Conservation (phyloP, 768 basidiomycete genomes). For the Panaeolus cyanescens region DNA sequence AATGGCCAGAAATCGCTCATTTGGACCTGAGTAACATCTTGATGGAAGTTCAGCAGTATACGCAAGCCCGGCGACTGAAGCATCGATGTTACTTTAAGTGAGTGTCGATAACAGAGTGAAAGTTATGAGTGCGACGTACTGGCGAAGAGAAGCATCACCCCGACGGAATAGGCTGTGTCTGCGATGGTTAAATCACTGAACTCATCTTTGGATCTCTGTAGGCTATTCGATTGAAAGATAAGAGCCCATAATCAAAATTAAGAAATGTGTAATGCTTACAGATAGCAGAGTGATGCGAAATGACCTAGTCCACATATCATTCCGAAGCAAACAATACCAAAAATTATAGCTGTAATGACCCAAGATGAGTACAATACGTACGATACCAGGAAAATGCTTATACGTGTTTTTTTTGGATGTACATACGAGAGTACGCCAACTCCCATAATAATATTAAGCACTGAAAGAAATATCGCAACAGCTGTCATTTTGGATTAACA, state of each 20-base stretch:
- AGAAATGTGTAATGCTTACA: slow-evolving; percentile 17
- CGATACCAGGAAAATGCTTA: background rate
- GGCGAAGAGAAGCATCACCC: slow-evolving; percentile 27
- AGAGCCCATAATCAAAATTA: background rate
- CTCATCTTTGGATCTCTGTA: slow-evolving; percentile 29
- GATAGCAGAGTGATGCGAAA: slow-evolving; percentile 28
- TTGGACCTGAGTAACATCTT: slow-evolving; percentile 25
- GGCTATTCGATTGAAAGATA: slow-evolving; percentile 9
- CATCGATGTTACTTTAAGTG: background rate
- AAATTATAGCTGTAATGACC: slow-evolving; percentile 22
- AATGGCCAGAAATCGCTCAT: slow-evolving; percentile 21
- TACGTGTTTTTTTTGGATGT: slow-evolving; percentile 31
- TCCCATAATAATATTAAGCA: slow-evolving; percentile 26
- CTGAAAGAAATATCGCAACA: slow-evolving; percentile 26
- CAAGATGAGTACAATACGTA: background rate
- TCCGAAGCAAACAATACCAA: slow-evolving; percentile 25
- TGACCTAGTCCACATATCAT: slow-evolving; percentile 28
- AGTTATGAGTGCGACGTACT: slow-evolving; percentile 15
- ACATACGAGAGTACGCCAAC: slow-evolving; percentile 29
- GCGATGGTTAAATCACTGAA: slow-evolving; percentile 24
- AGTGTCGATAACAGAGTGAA: background rate
- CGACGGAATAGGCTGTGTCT: slow-evolving; percentile 23
- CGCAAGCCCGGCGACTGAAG: slow-evolving; percentile 25
- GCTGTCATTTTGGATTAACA: slow-evolving; percentile 11
- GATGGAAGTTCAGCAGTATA: slow-evolving; percentile 26